Evolutionary conservation across 2,329 filamentous ascomycete genomes (phyloP), one percentile per base, ranked within the genome.

Genomic region (Pseudopithomyces maydicus): DNA sequence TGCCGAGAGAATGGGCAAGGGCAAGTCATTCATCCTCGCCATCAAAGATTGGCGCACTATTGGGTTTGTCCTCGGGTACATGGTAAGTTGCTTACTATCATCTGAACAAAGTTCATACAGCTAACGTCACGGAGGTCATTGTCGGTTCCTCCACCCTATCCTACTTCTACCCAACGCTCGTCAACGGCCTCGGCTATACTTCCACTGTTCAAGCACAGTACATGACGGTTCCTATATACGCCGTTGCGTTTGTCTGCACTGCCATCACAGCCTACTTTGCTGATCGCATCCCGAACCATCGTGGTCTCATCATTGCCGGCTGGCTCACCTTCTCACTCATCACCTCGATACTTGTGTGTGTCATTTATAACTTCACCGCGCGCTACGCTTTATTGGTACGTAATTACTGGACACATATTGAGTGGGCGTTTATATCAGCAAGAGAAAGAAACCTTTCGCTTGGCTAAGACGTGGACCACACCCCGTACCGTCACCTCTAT

Each of bases 91-190:
- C 7, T 12, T 6, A 7, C 10, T 62, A 72, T 44, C 60, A 74
- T 15, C 38, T n/a, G 6, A 3, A 33, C 20, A 32, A n/a, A 6
- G 36, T 43, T 10, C 41, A 5, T 29, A 17, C 26, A 22, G 44
- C 67, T 51, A 65, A 52, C 45, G 7, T 14, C 3, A 17, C n/a
- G 17, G 17, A 74, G 72, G 69, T 74, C 43, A 79, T 79, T 45
- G 77, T 78, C 39, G 81, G 82, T 2, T 80, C 80, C 1, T 80
- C 78, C 1, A 84, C 82, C 0, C 74, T 84, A 14, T 80, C 78
- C 2, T 85, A 84, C 72, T 84, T 84, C 66, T 84, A 84, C 61
- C 82, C 81, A 0, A 82, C 81, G 0, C 74, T 84, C 7, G 81
- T 84, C 44, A 70, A 78, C n/a, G 80, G 79, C 2, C 77, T 85